These are phyloP conservation scores for Reticulascus tulasneorum DNA, from an alignment of 2,329 filamentous ascomycete species.

Conservation along the genomic window DNA sequence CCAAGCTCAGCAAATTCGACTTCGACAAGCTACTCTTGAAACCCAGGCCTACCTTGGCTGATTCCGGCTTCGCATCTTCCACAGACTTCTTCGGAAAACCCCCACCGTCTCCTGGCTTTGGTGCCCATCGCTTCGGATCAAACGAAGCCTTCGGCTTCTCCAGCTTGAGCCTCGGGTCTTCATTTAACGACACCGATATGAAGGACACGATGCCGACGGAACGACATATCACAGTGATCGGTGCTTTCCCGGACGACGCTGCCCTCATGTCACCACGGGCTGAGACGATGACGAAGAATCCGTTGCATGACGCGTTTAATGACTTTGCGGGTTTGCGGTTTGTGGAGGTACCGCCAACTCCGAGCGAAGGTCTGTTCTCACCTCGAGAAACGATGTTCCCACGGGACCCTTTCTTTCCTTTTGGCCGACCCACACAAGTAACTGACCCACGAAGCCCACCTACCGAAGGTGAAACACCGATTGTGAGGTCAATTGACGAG, in stretches of 20 bases:
- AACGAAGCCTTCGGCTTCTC: slow-evolving; percentile 39
- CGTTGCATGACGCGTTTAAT: slow-evolving; percentile 47
- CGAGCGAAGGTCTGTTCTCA: slow-evolving; percentile 50
- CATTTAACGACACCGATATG: slow-evolving; percentile 19
- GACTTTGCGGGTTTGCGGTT: slow-evolving; percentile 47
- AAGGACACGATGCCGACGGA: slow-evolving; percentile 20
- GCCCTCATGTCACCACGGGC: slow-evolving; percentile 67
- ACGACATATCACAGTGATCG: slow-evolving; percentile 31
- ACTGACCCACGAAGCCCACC: slow-evolving; percentile 72
- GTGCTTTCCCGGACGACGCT: slow-evolving; percentile 41
- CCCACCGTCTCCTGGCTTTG: slow-evolving; percentile 43
- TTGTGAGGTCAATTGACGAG: slow-evolving; percentile 74
- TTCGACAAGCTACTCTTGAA: slow-evolving; percentile 28
- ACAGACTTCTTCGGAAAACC: slow-evolving; percentile 29
- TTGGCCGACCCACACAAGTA: slow-evolving; percentile 46
- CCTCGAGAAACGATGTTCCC: slow-evolving; percentile 50
- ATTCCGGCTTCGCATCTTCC: slow-evolving; percentile 22
- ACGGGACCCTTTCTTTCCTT: slow-evolving; percentile 48
- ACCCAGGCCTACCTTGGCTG: slow-evolving; percentile 31
- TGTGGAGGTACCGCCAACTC: slow-evolving; percentile 48
- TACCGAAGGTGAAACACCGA: slow-evolving; percentile 69
- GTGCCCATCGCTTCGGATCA: slow-evolving; percentile 32
- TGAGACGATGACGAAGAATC: slow-evolving; percentile 69
- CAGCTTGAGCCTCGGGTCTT: slow-evolving; percentile 25
- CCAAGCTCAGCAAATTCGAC: slow-evolving; percentile 36